Base-by-base conservation (phyloP, 441 rosid species). In the Bocquillonia castaneifolia region DNA sequence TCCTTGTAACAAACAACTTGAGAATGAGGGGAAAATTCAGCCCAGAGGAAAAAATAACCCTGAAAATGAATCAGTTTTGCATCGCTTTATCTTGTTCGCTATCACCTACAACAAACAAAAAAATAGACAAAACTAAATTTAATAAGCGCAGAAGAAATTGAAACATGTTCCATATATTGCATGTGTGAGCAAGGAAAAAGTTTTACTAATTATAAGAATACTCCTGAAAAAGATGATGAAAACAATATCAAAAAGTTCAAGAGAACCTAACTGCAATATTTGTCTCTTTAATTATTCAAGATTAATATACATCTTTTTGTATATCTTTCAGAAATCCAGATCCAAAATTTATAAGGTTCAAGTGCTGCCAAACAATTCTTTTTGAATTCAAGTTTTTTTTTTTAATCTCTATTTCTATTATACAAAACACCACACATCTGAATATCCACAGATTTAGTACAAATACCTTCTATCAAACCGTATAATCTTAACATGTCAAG, bases 81-180 rank as follows among this genome's bases (percentile, higher is more conserved):
- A 93, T 59, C 97, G 84, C 72, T 91, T 93, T 52, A 93, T 91
- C 85, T 91, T 89, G 85, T 86, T 88, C n/a, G 85, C 88, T 73
- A 93, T 86, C 32, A 80, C 87, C 98, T 91, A 76, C 67, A 82
- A 44, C 57, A 50, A 26, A 64, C 63, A 62, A 37, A 58, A 34
- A 14, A 7, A 42, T 6, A 59, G 18, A 20, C 50, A 50, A 42
- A 42, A 42, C 15, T 5, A 42, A 42, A 36, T n/a, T n/a, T n/a
- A n/a, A n/a, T n/a, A n/a, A n/a, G n/a, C n/a, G n/a, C n/a, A n/a
- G n/a, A n/a, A n/a, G n/a, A n/a, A n/a, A n/a, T n/a, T n/a, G n/a
- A n/a, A n/a, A n/a, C n/a, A n/a, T n/a, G 10, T 36, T 4, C 40
- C 10, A 36, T 36, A 36, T 3, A 36, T 36, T 10, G 10, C 40